phyloP scores from a whole-genome alignment of 1,284 basidiomycete genomes.

The Rhodotorula mucilaginosa region DNA sequence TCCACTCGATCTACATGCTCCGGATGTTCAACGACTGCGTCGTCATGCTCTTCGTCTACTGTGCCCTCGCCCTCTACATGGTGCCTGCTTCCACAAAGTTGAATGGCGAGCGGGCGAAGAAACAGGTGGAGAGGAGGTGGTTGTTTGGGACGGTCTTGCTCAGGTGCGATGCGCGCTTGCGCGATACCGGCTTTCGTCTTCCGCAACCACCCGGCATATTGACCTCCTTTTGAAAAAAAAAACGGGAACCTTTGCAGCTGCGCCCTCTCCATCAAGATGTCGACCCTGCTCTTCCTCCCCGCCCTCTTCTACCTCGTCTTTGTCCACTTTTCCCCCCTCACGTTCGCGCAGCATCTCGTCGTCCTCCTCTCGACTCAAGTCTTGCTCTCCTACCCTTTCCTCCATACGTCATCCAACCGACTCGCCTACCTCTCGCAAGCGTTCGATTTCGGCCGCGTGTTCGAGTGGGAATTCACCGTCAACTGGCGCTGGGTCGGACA shows the following conservation, averaged over 20 bases:
- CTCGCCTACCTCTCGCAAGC: slow-evolving; percentile 68
- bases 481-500: slow-evolving; percentile 91
- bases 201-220: no score
- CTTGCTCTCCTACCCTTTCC: slow-evolving; percentile 69
- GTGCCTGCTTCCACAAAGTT: background rate
- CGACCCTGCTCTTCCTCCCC: slow-evolving; percentile 85
- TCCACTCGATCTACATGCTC: slow-evolving; percentile 89
- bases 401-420: slow-evolving; percentile 19
- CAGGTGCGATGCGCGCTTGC: slow-evolving; percentile 58
- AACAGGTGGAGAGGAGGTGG: slow-evolving; percentile 54
- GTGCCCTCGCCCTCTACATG: slow-evolving; percentile 45
- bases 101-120: background rate
- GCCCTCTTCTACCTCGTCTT: slow-evolving; percentile 77
- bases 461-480: slow-evolving; percentile 95
- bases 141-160: slow-evolving; percentile 65
- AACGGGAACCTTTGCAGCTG: slow-evolving; percentile 54
- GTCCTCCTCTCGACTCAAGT: slow-evolving; percentile 53
- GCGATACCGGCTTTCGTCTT: no score
- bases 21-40: slow-evolving; percentile 95
- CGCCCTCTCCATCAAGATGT: slow-evolving; percentile 95
- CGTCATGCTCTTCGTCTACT: slow-evolving; percentile 62
- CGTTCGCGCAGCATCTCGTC: slow-evolving; percentile 5
- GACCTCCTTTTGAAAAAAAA: no score
- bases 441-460: slow-evolving; percentile 84
- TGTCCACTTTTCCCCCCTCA: slow-evolving; percentile 61